Base-by-base conservation (phyloP, 805 yeast genomes). In the Tetrapisispora namnaoensis region DNA sequence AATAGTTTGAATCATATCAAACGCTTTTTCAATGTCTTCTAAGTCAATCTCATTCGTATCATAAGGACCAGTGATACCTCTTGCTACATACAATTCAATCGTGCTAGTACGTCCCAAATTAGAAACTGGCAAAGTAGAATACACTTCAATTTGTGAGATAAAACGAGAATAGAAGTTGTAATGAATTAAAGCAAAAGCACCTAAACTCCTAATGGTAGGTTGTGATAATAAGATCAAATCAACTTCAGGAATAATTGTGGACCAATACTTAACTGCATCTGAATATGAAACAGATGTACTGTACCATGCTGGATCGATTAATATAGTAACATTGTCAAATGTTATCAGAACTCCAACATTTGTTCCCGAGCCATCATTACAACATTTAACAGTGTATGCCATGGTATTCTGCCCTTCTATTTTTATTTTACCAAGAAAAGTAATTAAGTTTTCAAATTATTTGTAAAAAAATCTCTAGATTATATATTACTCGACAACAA, bases 91-190 rank as follows among this genome's bases (percentile, higher is more conserved):
- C 30, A 78, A 70, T 56, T 93, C 99, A n/a, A 86, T 78, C 0
- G 95, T 83, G 5, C 95, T 73, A 17, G 87, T 79, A 55, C 95
- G 75, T 0, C 97, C 98, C 59, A 93, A 69, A 58, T 87, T 90
- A 13, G 83, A 74, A 1, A 90, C 85, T 0, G 99, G 98, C n/a
- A 88, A 67, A 0, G 99, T 91, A 0, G 97, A 79, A 62, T 85
- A 93, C 0, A 84, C 83, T 2, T 89, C 88, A 22, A 90, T 77
- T 35, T 78, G 71, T 2, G 82, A 70, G 22, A 87, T 66, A 46
- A 69, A 73, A 27, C 78, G 74, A 4, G 69, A 66, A 27, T 82
- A 79, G 53, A 78, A 80, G 51, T 74, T 74, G 49, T 73, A 66
- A 54, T 86, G 78, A 24, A 93, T 63, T 38, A 80, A 69, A 0